Evolutionary conservation across 352 stramenopile genomes (phyloP).

Genomic region (Phytophthora pistaciae): DNA sequence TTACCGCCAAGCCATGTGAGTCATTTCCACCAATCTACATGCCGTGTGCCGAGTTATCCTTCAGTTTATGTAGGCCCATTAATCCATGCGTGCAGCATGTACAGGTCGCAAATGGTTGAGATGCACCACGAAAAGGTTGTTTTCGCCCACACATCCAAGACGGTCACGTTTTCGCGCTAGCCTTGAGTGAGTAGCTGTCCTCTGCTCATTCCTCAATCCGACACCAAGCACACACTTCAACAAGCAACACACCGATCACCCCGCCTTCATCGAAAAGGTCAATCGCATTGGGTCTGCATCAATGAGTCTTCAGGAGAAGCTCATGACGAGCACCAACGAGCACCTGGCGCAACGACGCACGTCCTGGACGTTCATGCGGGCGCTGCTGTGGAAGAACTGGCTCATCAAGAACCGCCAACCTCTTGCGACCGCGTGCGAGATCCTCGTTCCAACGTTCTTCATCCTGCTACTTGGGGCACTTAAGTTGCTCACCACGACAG

Average conservation of each 20-base stretch:
- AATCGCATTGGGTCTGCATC: background rate
- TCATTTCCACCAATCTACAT: too few relatives aligned
- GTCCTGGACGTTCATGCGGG: slow-evolving; percentile 35
- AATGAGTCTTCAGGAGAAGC: slow-evolving; percentile 21
- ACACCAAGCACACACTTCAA: slow-evolving; percentile 6
- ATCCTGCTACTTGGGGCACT: slow-evolving; percentile 58
- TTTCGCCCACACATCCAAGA: too few relatives aligned
- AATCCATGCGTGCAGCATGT: too few relatives aligned
- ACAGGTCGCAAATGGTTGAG: too few relatives aligned
- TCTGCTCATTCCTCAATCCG: slow-evolving; percentile 4
- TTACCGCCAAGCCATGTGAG: too few relatives aligned
- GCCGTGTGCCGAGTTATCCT: too few relatives aligned
- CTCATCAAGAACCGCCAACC: slow-evolving; percentile 65
- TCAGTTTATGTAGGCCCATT: too few relatives aligned
- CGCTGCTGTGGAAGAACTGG: slow-evolving; percentile 75
- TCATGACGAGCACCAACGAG: slow-evolving; percentile 5
- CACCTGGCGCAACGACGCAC: slow-evolving; percentile 13
- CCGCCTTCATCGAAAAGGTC: background rate
- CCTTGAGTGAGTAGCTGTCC: too few relatives aligned
- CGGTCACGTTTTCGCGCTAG: too few relatives aligned
- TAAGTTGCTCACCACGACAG: slow-evolving; percentile 52
- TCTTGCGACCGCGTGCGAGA: slow-evolving; percentile 53
- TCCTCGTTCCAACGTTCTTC: slow-evolving; percentile 64
- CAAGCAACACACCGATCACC: background rate
- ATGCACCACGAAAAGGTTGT: too few relatives aligned